These are phyloP conservation scores for Phytophthora quininea DNA, from an alignment of 352 stramenopile genomes.

Conservation along the genomic window DNA sequence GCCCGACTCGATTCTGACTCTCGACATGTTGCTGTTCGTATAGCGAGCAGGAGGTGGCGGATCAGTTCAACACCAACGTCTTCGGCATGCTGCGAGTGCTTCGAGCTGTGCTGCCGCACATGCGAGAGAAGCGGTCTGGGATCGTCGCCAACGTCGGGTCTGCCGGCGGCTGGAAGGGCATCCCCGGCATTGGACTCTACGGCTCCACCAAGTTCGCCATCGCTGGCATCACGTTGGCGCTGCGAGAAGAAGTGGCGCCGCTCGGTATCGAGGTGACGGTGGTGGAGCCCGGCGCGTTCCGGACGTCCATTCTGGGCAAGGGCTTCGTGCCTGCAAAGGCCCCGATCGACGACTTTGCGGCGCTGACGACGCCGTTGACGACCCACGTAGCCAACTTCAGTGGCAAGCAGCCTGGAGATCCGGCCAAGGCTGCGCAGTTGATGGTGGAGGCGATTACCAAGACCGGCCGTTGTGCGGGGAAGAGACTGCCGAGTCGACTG, in stretches of 20 bases:
- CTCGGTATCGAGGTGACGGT: slow-evolving; percentile 49
- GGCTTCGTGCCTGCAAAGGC: slow-evolving; percentile 26
- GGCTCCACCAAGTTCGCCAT: slow-evolving; percentile 52
- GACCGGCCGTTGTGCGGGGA: slow-evolving; percentile 35
- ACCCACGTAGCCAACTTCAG: slow-evolving; percentile 31
- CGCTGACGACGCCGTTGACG: slow-evolving; percentile 32
- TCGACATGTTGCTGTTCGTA: slow-evolving; percentile 22
- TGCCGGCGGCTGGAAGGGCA: slow-evolving; percentile 32
- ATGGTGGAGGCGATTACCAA: slow-evolving; percentile 48
- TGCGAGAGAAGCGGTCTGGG: slow-evolving; percentile 40
- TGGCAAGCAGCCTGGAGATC: slow-evolving; percentile 45
- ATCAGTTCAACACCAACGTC: slow-evolving; percentile 53
- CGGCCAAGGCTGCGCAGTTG: slow-evolving; percentile 30
- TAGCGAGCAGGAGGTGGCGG: slow-evolving; percentile 41
- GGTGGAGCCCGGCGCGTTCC: slow-evolving; percentile 46
- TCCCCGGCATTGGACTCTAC: slow-evolving; percentile 41
- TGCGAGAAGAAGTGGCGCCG: slow-evolving; percentile 38
- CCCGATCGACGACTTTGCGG: slow-evolving; percentile 32
- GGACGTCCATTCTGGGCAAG: slow-evolving; percentile 38
- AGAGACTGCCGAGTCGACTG: slow-evolving; percentile 31
- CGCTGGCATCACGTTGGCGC: slow-evolving; percentile 35
- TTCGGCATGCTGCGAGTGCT: slow-evolving; percentile 45
- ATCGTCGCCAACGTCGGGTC: slow-evolving; percentile 55
- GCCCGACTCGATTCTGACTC: slow-evolving; percentile 29
- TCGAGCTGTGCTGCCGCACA: slow-evolving; percentile 43